Conservation (phyloP, 371 early-diverging fungal species). For the Phascolomyces articulosus region DNA sequence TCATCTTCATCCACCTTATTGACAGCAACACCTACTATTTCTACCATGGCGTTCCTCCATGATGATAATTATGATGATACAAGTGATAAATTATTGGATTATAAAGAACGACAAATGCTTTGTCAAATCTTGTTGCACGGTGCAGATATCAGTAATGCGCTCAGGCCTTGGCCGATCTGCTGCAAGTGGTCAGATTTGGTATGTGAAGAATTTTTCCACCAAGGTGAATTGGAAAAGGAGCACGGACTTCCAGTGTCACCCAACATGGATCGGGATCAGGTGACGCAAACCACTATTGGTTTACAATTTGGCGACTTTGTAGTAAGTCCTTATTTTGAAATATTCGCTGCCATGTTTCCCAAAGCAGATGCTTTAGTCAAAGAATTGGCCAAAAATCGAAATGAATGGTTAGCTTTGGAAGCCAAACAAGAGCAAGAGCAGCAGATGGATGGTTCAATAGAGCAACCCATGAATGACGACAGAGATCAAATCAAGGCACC, state of each 20-base stretch:
- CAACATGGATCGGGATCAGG: conserved; percentile 81
- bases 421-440: conserved; percentile 14
- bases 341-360: conserved; percentile 76
- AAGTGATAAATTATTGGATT: conserved; percentile 13
- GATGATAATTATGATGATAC: background rate
- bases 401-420: conserved; percentile 41
- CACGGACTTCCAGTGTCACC: conserved; percentile 80
- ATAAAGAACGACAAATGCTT: conserved; percentile 60
- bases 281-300: conserved; percentile 77
- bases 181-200: conserved; percentile 87
- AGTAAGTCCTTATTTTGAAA: conserved; percentile 84
- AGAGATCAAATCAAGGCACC: background rate
- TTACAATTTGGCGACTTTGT: conserved; percentile 86
- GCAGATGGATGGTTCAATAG: no score
- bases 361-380: conserved; percentile 49
- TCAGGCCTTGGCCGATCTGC: conserved; percentile 84
- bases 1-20: background rate
- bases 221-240: conserved; percentile 82
- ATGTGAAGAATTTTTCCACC: conserved; percentile 83
- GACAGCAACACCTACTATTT: no score
- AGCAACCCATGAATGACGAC: background rate
- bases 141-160: conserved; percentile 88
- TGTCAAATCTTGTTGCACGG: conserved; percentile 80
- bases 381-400: conserved; percentile 33
- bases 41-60: no score